Evolutionary conservation across 495 filamentous ascomycete genomes (phyloP).

Genomic region (Penicillium herquei): DNA sequence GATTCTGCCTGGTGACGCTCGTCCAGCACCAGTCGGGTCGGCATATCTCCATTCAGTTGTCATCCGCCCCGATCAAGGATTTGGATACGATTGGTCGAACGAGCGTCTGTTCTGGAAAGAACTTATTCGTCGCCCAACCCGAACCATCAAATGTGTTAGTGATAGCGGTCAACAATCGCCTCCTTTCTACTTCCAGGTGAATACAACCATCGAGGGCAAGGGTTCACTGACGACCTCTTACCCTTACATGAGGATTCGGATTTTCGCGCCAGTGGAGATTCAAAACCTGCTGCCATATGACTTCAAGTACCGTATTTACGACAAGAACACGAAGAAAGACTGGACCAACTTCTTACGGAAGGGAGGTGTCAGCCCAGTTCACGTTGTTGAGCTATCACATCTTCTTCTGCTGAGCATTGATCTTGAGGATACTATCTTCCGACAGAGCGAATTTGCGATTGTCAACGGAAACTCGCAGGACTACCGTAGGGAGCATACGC

Average conservation of each 20-base stretch:
- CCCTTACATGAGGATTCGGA: slow-evolving; percentile 88
- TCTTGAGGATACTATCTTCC: slow-evolving; percentile 93
- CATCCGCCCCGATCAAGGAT: slow-evolving; percentile 92
- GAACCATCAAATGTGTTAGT: slow-evolving; percentile 80
- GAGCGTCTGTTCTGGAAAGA: slow-evolving; percentile 92
- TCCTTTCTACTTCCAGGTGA: slow-evolving; percentile 95
- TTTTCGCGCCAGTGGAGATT: slow-evolving; percentile 88
- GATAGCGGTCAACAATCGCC: slow-evolving; percentile 74
- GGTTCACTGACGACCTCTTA: slow-evolving; percentile 80
- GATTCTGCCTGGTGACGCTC: slow-evolving; percentile 85
- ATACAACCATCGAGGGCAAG: slow-evolving; percentile 75
- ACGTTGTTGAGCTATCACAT: slow-evolving; percentile 94
- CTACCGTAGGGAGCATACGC: slow-evolving; percentile 74
- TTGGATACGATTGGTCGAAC: slow-evolving; percentile 92
- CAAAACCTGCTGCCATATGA: slow-evolving; percentile 95
- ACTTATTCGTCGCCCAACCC: slow-evolving; percentile 75
- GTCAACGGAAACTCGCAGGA: slow-evolving; percentile 90
- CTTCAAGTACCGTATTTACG: slow-evolving; percentile 98
- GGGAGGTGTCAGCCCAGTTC: slow-evolving; percentile 92
- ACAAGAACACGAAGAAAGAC: slow-evolving; percentile 95
- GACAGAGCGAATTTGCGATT: slow-evolving; percentile 91
- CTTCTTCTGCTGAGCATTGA: slow-evolving; percentile 88
- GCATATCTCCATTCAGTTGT: slow-evolving; percentile 87
- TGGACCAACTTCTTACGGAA: slow-evolving; percentile 98
- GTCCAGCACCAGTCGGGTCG: slow-evolving; percentile 89